Percentiles rank a stretch among this genome's conserved stretches.
phyloP scores from a whole-genome alignment of 2,329 filamentous ascomycete genomes.

The Aspergillus fumigatiaffinis region DNA sequence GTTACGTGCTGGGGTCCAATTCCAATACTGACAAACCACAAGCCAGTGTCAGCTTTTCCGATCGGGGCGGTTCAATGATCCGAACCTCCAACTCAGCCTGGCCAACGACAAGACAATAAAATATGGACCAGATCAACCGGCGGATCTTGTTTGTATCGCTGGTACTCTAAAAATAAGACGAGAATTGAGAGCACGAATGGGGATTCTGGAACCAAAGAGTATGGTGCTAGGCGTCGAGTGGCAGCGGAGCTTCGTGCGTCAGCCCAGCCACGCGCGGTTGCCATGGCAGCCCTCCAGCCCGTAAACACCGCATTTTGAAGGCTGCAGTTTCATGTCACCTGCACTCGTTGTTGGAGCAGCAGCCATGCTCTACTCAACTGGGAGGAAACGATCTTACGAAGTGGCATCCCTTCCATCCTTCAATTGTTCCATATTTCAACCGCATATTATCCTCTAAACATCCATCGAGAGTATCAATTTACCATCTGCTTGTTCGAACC shows the following conservation, averaged over 20 bases:
- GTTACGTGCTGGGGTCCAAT: not conserved
- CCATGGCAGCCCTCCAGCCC: slow-evolving; percentile 34
- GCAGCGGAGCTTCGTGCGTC: slow-evolving; percentile 11
- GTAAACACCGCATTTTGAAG: slow-evolving; percentile 29
- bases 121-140: not conserved
- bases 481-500: not conserved
- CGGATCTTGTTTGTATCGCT: not conserved
- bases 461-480: not conserved
- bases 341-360: slow-evolving; percentile 12
- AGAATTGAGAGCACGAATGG: not conserved
- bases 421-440: slow-evolving; percentile 8
- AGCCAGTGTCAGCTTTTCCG: not conserved
- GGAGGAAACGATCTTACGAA: slow-evolving; percentile 8
- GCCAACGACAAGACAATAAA: not conserved
- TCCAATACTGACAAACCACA: not conserved
- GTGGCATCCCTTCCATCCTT: slow-evolving; percentile 16
- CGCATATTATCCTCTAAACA: not conserved
- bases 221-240: not conserved
- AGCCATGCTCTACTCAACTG: slow-evolving; percentile 7
- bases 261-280: slow-evolving; percentile 24
- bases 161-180: slow-evolving; percentile 14
- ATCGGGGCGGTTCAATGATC: not conserved
- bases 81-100: not conserved
- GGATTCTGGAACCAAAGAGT: not conserved
- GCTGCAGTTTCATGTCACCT: slow-evolving; percentile 17